Evolutionary conservation across 2,329 filamentous ascomycete genomes (phyloP).

Genomic region (Zasmidium angulare): DNA sequence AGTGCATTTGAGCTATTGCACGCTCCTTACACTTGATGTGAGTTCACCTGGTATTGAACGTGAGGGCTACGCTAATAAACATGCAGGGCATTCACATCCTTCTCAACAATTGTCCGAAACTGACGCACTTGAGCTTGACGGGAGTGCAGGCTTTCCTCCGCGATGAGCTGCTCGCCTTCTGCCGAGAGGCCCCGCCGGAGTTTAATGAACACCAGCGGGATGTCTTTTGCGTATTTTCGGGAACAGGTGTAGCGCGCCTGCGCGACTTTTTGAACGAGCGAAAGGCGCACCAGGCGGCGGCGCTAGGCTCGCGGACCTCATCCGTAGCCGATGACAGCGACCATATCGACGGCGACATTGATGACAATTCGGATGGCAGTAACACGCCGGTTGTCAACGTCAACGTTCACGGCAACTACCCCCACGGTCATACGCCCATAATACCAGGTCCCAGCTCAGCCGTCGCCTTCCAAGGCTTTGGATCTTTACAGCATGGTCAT

Average conservation of each 20-base stretch:
- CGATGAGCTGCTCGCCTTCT: conserved; percentile 80
- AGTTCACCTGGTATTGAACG: conserved; percentile 34
- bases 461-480: conserved; percentile 14
- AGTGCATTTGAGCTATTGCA: conserved; percentile 94
- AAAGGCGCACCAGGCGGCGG: conserved; percentile 16
- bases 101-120: conserved; percentile 83
- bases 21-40: conserved; percentile 78
- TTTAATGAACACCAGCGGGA: conserved; percentile 94
- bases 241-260: conserved; percentile 74
- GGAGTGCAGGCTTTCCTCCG: conserved; percentile 88
- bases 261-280: conserved; percentile 71
- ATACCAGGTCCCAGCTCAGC: conserved; percentile 20
- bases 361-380: conserved; percentile 32
- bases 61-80: conserved; percentile 31
- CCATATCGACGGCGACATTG: conserved; percentile 31
- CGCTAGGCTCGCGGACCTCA: conserved; percentile 19
- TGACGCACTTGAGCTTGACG: conserved; percentile 92
- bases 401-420: conserved; percentile 27
- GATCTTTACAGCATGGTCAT: conserved; percentile 1
- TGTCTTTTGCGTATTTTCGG: conserved; percentile 97
- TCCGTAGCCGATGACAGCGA: conserved; percentile 28
- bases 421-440: conserved; percentile 28
- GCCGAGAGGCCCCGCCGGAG: conserved; percentile 83
- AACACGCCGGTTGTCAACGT: conserved; percentile 32
- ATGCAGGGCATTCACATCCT: conserved; percentile 81